Evolutionary conservation across 2,329 filamentous ascomycete genomes (phyloP).

Genomic region (Gremmenia infestans): DNA sequence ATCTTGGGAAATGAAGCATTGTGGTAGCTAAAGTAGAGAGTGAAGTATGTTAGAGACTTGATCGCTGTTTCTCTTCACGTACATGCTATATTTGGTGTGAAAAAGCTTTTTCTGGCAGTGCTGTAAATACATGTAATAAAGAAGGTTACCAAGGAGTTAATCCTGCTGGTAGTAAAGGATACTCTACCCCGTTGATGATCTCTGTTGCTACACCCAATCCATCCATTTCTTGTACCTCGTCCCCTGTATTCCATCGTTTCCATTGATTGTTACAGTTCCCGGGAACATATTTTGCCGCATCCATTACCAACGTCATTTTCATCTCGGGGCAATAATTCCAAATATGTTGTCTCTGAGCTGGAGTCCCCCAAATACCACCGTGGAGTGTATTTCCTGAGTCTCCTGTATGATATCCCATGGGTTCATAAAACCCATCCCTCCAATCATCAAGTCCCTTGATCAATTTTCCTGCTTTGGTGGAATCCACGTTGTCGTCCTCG

Average conservation of each 20-base stretch:
- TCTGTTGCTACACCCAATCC: conserved; percentile 14
- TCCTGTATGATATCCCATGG: conserved; percentile 55
- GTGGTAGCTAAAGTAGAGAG: too few relatives aligned
- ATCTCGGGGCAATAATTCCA: conserved; percentile 55
- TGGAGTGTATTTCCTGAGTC: conserved; percentile 44
- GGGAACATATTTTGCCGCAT: conserved; percentile 46
- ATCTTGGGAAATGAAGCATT: too few relatives aligned
- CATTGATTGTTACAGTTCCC: conserved; percentile 40
- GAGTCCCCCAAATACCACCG: conserved; percentile 44
- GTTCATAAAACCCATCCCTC: conserved; percentile 48
- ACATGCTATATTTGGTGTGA: too few relatives aligned
- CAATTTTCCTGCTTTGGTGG: conserved; percentile 21
- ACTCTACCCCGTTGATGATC: conserved; percentile 28
- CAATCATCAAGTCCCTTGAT: conserved; percentile 44
- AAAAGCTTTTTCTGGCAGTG: too few relatives aligned
- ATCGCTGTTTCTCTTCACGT: too few relatives aligned
- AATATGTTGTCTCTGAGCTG: conserved; percentile 43
- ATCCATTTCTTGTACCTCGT: conserved; percentile 17
- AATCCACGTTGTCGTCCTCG: conserved; percentile 20
- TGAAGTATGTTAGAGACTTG: too few relatives aligned
- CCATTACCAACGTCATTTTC: conserved; percentile 53
- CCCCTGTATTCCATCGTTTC: conserved; percentile 37
- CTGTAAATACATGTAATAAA: too few relatives aligned
- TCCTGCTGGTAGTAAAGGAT: conserved; percentile 28
- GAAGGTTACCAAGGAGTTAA: conserved; percentile 26